Evolutionary conservation across 2,329 filamentous ascomycete genomes (phyloP).

Genomic region (Apiospora hydei): DNA sequence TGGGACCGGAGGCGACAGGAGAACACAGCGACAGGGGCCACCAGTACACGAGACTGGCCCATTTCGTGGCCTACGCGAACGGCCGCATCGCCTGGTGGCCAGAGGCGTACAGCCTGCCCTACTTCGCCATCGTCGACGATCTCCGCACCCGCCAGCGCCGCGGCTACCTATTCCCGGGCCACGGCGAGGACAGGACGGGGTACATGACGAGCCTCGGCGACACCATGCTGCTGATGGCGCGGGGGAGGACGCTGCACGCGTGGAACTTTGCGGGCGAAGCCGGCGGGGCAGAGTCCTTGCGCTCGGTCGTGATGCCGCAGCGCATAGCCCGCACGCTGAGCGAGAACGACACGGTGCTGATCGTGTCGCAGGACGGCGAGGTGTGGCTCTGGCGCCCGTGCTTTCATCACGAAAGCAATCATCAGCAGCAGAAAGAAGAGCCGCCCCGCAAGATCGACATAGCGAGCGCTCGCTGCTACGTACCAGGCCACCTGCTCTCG

Average conservation of each 20-base stretch:
- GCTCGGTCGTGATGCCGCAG: slow-evolving; percentile 29
- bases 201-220: slow-evolving; percentile 42
- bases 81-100: slow-evolving; percentile 43
- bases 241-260: slow-evolving; percentile 36
- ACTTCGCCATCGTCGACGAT: slow-evolving; percentile 41
- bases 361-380: slow-evolving; percentile 36
- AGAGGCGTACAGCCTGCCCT: slow-evolving; percentile 39
- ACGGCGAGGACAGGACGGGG: slow-evolving; percentile 31
- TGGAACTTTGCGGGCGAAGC: slow-evolving; percentile 39
- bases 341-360: slow-evolving; percentile 38
- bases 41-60: slow-evolving; percentile 25
- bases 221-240: slow-evolving; percentile 40
- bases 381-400: slow-evolving; percentile 36
- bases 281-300: slow-evolving; percentile 32
- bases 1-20: not conserved
- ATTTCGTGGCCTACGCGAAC: slow-evolving; percentile 41
- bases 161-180: slow-evolving; percentile 38
- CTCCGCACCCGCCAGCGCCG: slow-evolving; percentile 38
- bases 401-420: not conserved
- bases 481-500: slow-evolving; percentile 15
- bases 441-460: slow-evolving; percentile 32
- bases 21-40: not conserved
- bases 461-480: slow-evolving; percentile 25
- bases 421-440: not conserved
- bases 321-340: slow-evolving; percentile 37